Evolutionary conservation across 805 yeast species (phyloP).

Genomic region (Lipomyces spencermartinsiae): DNA sequence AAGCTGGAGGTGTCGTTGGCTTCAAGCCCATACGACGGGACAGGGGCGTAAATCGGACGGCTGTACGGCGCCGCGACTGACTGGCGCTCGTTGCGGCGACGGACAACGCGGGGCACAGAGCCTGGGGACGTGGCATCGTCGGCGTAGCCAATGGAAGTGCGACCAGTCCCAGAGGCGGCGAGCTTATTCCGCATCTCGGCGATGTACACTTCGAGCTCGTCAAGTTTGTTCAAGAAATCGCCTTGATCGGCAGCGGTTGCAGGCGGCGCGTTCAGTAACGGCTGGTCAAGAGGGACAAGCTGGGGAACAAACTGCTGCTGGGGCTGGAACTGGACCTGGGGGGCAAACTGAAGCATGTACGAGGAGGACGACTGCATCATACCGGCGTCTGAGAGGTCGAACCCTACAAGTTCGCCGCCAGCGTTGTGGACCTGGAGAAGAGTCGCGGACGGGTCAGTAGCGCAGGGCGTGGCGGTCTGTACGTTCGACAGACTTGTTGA

Average conservation of each 20-base stretch:
- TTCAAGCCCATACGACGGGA: background rate
- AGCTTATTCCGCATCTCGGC: constrained; percentile 35
- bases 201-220: constrained; percentile 35
- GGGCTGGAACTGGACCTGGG: constrained; percentile 21
- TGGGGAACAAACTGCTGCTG: constrained; percentile 13
- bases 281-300: background rate
- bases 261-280: constrained; percentile 4
- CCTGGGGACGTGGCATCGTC: background rate
- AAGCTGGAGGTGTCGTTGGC: background rate
- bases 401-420: constrained; percentile 36
- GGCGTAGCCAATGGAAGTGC: constrained; percentile 2
- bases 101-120: constrained; percentile 24
- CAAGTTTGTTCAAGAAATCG: constrained; percentile 32
- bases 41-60: constrained; percentile 9
- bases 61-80: constrained; percentile 23
- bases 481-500: constrained; percentile 1
- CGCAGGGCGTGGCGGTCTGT: constrained; percentile 34
- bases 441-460: constrained; percentile 32
- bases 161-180: constrained; percentile 8
- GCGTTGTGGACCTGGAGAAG: constrained; percentile 34
- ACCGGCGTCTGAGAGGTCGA: constrained; percentile 29
- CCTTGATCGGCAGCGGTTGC: constrained; percentile 22
- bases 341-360: constrained; percentile 32
- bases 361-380: constrained; percentile 25
- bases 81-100: constrained; percentile 36